Evolutionary conservation across 2,329 filamentous ascomycete genomes (phyloP), one percentile per base, ranked within the genome.

Genomic region (Cryphonectria nitschkei): DNA sequence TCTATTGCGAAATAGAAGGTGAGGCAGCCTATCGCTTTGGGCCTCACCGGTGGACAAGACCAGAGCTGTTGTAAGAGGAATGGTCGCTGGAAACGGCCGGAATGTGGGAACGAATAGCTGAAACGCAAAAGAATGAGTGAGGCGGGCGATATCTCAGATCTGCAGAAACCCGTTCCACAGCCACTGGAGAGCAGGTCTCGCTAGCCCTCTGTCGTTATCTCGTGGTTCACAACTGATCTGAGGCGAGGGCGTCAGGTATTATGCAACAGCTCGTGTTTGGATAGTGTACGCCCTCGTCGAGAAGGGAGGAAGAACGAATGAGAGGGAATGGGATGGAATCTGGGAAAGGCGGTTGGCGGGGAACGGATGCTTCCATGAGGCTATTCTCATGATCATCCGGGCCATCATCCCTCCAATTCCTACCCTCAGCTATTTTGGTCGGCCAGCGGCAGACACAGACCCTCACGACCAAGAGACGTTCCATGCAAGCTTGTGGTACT

Each of bases 361-460:
- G 46, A 50, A 58, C 41, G 26, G 56, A 52, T 46, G 56, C 29
- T 62, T 39, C 41, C 34, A 61, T 67, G 65, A 67, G 65, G 65
- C 65, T 67, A 34, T 67, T 67, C 32, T 16, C 39, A 37, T 50
- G 19, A n/a, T n/a, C 46, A 50, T n/a, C 22, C 46, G 3, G 22
- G 7, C 43, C 46, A 50, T 50, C 46, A 8, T 50, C 22, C 46
- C 22, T 22, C 46, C 46, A 67, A 67, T 7, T 6, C 11, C 6
- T 34, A 4, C 29, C 46, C 41, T 8, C 29, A 67, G 54, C 52
- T 52, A 50, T 66, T 66, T 60, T 60, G 65, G 37, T 29, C 52
- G 19, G 50, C 46, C 65, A 16, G 50, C 37, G 26, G 50, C 32
- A 39, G 37, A 22, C 34, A 26, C 58, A 61, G 34, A 34, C 22